These are phyloP conservation scores for Talaromyces liani DNA, from an alignment of 495 filamentous ascomycete species.

Conservation along the genomic window DNA sequence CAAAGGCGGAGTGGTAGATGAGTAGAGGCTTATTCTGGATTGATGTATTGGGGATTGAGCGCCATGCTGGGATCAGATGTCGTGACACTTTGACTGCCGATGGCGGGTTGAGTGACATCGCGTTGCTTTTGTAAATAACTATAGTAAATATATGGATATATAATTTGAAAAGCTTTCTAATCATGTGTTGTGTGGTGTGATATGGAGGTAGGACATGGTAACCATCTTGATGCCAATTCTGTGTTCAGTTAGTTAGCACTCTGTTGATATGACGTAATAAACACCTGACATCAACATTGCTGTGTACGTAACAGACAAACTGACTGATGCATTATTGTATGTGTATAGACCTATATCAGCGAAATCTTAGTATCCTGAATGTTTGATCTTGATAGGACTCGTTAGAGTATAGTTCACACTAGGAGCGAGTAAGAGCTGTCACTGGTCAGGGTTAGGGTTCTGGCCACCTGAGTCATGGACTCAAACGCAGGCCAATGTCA, in stretches of 20 bases:
- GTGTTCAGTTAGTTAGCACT: neutral
- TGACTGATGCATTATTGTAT: neutral
- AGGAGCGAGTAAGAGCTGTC: neutral
- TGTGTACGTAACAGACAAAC: neutral
- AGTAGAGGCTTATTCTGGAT: conserved; percentile 56
- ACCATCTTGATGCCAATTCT: neutral
- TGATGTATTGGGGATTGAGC: conserved; percentile 56
- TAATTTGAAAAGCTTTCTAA: neutral
- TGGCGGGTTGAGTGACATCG: conserved; percentile 34
- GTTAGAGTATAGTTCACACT: neutral
- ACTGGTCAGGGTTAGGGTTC: neutral
- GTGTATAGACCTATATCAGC: neutral
- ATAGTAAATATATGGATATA: neutral
- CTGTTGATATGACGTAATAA: neutral
- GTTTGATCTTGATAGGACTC: too few relatives aligned
- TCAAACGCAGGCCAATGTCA: neutral
- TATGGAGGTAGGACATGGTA: neutral
- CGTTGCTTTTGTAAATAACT: neutral
- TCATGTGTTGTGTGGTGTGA: neutral
- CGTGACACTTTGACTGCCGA: conserved; percentile 43
- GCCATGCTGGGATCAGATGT: conserved; percentile 52
- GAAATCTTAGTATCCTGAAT: neutral
- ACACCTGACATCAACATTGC: neutral
- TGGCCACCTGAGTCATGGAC: neutral
- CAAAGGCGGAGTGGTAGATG: conserved; percentile 51